Evolutionary conservation across 192 early-diverging fungal species (phyloP).

Genomic region (Phycomyces nitens): DNA sequence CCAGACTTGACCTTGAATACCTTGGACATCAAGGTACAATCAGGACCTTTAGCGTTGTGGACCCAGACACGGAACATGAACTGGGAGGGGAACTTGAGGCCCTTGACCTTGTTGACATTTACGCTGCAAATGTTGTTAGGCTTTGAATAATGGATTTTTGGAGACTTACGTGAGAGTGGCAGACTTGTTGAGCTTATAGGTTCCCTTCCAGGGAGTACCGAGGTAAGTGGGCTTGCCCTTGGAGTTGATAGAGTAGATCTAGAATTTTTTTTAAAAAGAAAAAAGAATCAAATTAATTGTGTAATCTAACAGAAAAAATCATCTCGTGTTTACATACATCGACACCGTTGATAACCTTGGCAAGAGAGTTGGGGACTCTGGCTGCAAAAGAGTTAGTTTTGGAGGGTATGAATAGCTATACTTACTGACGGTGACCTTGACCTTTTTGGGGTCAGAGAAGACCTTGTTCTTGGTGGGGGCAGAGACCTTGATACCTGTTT

Average conservation of each 20-base stretch:
- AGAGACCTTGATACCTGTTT: slow-evolving; percentile 23
- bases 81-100: slow-evolving; percentile 31
- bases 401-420: no score
- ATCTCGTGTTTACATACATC: slow-evolving; percentile 21
- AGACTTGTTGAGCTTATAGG: slow-evolving; percentile 23
- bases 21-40: slow-evolving; percentile 37
- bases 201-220: slow-evolving; percentile 31
- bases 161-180: slow-evolving; percentile 28
- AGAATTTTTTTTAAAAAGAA: not conserved
- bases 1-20: slow-evolving; percentile 25
- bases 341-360: slow-evolving; percentile 30
- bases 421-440: slow-evolving; percentile 33
- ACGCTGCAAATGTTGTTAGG: no score
- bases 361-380: slow-evolving; percentile 26
- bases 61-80: slow-evolving; percentile 38
- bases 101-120: slow-evolving; percentile 27
- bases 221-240: slow-evolving; percentile 26
- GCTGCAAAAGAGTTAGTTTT: slow-evolving; percentile 21
- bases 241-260: slow-evolving; percentile 26
- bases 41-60: slow-evolving; percentile 27
- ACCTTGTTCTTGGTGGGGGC: slow-evolving; percentile 13
- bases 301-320: not conserved
- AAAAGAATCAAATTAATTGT: not conserved
- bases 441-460: slow-evolving; percentile 22
- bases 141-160: no score